Conservation (phyloP, 805 yeast species). For the Nematodospora valgi region DNA sequence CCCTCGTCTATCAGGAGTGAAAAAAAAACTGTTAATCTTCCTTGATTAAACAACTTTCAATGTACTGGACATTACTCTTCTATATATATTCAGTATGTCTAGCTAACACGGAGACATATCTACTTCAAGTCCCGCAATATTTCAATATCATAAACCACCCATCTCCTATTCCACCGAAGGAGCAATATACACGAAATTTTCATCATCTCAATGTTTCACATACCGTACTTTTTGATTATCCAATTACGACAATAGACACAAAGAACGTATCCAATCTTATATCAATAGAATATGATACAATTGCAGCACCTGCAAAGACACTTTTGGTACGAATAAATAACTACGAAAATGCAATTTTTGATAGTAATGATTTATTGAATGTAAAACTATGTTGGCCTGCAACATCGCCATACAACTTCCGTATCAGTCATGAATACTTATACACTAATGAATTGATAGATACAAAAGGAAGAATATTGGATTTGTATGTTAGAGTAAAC, state of each 20-base stretch:
- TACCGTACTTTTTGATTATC: constrained; percentile 20
- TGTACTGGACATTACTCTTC: too few relatives aligned
- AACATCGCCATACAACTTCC: constrained; percentile 23
- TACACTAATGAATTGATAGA: constrained; percentile 11
- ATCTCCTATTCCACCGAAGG: not conserved
- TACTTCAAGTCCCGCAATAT: constrained; percentile 31
- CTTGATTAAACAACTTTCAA: too few relatives aligned
- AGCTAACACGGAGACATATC: constrained; percentile 38
- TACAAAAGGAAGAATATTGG: constrained; percentile 12
- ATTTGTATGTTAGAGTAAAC: constrained; percentile 22
- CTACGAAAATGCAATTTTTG: constrained; percentile 24
- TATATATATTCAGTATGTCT: too few relatives aligned
- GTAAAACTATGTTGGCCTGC: constrained; percentile 39
- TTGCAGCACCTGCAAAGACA: constrained; percentile 8
- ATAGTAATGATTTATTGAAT: constrained; percentile 22
- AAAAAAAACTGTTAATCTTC: too few relatives aligned
- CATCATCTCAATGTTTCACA: constrained; percentile 19
- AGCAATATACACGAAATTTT: constrained; percentile 3
- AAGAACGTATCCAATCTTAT: constrained; percentile 4
- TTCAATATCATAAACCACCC: constrained; percentile 27
- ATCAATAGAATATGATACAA: constrained; percentile 10
- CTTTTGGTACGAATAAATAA: constrained; percentile 33
- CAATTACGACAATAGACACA: constrained; percentile 18
- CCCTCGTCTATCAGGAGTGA: too few relatives aligned
- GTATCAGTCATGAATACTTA: constrained; percentile 20